Percentiles rank a stretch among this genome's conserved stretches.
phyloP scores from a whole-genome alignment of 2,329 filamentous ascomycete species.

The Metarhizium robertsii region DNA sequence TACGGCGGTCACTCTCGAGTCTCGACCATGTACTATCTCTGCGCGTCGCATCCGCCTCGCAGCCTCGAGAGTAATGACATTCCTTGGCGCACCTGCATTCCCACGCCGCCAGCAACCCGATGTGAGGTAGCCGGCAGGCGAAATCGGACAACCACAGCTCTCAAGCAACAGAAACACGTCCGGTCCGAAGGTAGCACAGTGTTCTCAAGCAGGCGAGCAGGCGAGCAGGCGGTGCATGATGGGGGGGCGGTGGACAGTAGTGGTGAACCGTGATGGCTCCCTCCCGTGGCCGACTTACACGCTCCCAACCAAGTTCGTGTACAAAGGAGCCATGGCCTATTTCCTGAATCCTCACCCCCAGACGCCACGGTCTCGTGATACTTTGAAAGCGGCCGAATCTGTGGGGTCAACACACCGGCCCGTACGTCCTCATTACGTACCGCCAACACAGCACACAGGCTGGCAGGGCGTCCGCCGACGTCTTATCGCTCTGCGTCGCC shows the following conservation, averaged over 20 bases:
- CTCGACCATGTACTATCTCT: background rate
- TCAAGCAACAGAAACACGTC: background rate
- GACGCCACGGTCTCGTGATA: slow-evolving; percentile 2
- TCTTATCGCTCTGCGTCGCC: slow-evolving; percentile 1
- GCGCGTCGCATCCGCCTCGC: background rate
- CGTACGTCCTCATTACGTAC: background rate
- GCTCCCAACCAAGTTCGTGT: background rate
- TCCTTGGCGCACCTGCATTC: background rate
- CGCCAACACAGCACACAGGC: background rate
- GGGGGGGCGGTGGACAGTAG: background rate
- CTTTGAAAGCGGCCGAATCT: background rate
- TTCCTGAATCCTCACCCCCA: background rate
- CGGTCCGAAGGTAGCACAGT: background rate
- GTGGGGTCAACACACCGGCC: background rate
- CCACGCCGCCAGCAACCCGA: too few species aligned
- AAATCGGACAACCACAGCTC: background rate
- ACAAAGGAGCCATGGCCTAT: background rate
- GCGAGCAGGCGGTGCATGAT: background rate
- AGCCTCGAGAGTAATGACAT: background rate
- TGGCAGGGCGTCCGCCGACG: background rate
- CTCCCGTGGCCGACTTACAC: background rate
- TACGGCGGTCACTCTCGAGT: background rate
- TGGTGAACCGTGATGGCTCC: background rate
- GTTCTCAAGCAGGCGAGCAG: background rate
- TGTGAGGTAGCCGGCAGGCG: background rate